Evolutionary conservation across 2,329 filamentous ascomycete genomes (phyloP), one percentile per base, ranked within the genome.

Genomic region (Colletotrichum simmondsii): DNA sequence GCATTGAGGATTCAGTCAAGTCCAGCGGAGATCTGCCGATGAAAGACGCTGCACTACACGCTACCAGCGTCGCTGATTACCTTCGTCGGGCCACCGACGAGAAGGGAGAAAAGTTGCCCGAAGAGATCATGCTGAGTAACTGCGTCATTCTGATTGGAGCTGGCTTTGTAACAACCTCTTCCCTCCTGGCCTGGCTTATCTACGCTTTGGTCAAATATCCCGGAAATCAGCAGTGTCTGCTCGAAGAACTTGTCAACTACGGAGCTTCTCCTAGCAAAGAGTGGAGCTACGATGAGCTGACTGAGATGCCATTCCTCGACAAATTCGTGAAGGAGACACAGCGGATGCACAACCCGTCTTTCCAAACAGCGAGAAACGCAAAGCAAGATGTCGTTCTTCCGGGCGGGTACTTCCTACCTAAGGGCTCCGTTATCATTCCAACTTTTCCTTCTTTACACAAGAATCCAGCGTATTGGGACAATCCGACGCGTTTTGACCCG

Each of bases 141-240:
- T 66, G 56, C n/a, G 68, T 71, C 24, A 61, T 71, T 12, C 10
- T 71, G 68, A 46, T 71, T 1, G 68, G 68, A 4, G 68, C 68
- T 1, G 68, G 68, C 19, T 66, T 71, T n/a, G 62, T 66, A 6
- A 71, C 62, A 5, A 66, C 62, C 2, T 66, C 68, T 2, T 71
- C 68, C 2, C 46, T 71, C 7, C 56, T 71, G 1, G 62, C 68
- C 2, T 71, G 62, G 68, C 14, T 61, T 12, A 24, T 71, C 26
- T 71, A 66, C 11, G 54, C 62, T 1, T 49, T 66, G 19, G 32
- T 54, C 5, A 66, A 61, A 22, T 71, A 71, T 12, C 68, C 62
- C 6, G 68, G 62, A 3, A 66, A 71, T 19, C 62, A 61, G 42
- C 35, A 70, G 28, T 54, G 61, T 12, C 30, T 70, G 22, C 53